Evolutionary conservation across 1,284 basidiomycete genomes (phyloP).

Genomic region (Puccinia polysora): DNA sequence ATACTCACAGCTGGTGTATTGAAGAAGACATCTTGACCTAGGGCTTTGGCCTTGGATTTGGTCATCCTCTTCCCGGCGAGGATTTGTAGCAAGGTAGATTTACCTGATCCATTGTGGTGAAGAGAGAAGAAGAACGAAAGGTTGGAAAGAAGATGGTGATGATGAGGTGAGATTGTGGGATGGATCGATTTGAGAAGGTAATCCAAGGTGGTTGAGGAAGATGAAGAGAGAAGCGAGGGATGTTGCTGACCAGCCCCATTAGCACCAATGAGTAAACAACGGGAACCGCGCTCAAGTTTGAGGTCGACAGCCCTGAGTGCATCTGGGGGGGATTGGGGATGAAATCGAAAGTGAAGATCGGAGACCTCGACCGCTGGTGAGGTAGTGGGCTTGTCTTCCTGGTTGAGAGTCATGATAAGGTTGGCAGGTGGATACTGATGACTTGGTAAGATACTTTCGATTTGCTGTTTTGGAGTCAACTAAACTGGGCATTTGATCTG

Average conservation of each 20-base stretch:
- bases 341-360: conserved; percentile 22
- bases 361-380: conserved; percentile 21
- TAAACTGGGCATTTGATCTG: no score
- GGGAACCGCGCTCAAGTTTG: conserved; percentile 65
- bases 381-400: no score
- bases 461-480: no score
- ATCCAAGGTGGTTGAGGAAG: not conserved
- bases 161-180: conserved; percentile 3
- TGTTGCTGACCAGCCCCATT: conserved; percentile 68
- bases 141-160: conserved; percentile 9
- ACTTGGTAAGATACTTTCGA: no score
- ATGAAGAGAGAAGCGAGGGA: not conserved
- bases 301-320: conserved; percentile 54
- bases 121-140: conserved; percentile 53
- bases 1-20: conserved; percentile 56
- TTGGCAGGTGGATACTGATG: no score
- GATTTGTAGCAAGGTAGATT: conserved; percentile 89
- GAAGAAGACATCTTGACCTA: conserved; percentile 77
- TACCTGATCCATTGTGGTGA: no score
- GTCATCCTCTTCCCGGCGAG: conserved; percentile 87
- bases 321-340: not conserved
- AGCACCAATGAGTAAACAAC: conserved; percentile 80
- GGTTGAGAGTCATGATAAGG: no score
- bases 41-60: conserved; percentile 59
- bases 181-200: not conserved